These are phyloP conservation scores for Coprinopsis cinerea DNA, from an alignment of 768 basidiomycete genomes.

Conservation along the genomic window DNA sequence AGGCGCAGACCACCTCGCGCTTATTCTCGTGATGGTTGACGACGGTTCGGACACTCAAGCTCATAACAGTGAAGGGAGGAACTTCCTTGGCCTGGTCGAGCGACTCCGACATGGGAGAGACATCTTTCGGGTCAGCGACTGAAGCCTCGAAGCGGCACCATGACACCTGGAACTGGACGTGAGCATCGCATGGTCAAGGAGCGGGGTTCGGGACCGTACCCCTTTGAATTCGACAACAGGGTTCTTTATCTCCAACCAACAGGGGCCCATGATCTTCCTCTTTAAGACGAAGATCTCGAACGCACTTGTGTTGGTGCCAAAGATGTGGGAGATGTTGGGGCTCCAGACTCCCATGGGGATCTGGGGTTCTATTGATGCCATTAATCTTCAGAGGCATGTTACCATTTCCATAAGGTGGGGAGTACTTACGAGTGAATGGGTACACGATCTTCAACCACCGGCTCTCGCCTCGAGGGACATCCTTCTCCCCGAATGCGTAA, in stretches of 20 bases:
- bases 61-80: slow-evolving; percentile 89
- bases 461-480: slow-evolving; percentile 71
- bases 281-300: slow-evolving; percentile 94
- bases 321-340: slow-evolving; percentile 79
- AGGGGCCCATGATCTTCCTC: slow-evolving; percentile 98
- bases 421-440: slow-evolving; percentile 67
- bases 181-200: neutral
- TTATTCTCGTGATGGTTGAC: slow-evolving; percentile 93
- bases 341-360: slow-evolving; percentile 70
- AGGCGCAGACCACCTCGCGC: slow-evolving; percentile 86
- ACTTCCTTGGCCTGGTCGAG: slow-evolving; percentile 63
- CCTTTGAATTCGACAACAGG: slow-evolving; percentile 72
- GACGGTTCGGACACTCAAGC: slow-evolving; percentile 80
- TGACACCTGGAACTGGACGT: slow-evolving; percentile 55
- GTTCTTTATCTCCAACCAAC: slow-evolving; percentile 87
- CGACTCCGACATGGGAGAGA: slow-evolving; percentile 75
- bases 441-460: slow-evolving; percentile 95
- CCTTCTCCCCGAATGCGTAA: slow-evolving; percentile 87
- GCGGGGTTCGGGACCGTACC: slow-evolving; percentile 39
- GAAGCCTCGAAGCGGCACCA: slow-evolving; percentile 95
- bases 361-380: slow-evolving; percentile 49
- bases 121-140: slow-evolving; percentile 79
- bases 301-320: slow-evolving; percentile 88
- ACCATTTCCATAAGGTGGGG: neutral
- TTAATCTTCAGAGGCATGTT: no score